A percentile compares a stretch with the other conserved stretches of the same genome.
Conservation (phyloP, 495 filamentous ascomycete species). For the Paragyromitra xinjiangensis region DNA sequence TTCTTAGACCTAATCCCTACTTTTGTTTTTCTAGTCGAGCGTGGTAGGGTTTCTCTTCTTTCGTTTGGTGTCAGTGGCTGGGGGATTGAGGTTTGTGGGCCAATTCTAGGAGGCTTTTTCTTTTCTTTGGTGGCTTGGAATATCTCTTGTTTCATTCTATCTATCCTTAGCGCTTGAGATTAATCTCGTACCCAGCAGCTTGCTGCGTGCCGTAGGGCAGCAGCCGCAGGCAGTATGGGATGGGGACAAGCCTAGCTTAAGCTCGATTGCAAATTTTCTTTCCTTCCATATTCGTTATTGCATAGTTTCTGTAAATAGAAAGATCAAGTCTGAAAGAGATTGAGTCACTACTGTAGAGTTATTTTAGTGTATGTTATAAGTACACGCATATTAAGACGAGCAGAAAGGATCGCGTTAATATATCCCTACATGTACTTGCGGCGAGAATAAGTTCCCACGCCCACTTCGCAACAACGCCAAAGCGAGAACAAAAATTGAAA, state of each 20-base stretch:
- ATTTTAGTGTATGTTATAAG: background rate
- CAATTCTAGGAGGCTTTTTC: background rate
- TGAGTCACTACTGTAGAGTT: background rate
- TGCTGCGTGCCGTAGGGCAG: too few relatives aligned
- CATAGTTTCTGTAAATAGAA: background rate
- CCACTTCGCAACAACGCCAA: too few relatives aligned
- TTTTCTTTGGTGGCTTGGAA: background rate
- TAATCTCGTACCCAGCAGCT: background rate
- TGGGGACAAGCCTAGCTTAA: background rate
- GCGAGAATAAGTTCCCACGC: too few relatives aligned
- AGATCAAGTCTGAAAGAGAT: background rate
- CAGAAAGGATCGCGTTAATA: background rate
- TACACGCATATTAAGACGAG: background rate
- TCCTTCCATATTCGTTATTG: background rate
- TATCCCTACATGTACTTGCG: background rate
- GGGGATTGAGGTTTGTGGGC: background rate
- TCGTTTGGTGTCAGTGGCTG: background rate
- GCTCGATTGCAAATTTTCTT: background rate
- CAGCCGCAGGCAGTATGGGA: too few relatives aligned
- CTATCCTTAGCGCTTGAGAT: background rate
- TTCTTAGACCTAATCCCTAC: slow-evolving; percentile 23
- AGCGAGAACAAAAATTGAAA: too few relatives aligned
- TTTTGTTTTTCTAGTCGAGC: background rate
- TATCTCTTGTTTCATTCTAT: background rate
- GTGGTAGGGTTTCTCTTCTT: background rate